These are phyloP conservation scores for Herpomyces periplanetae DNA, from an alignment of 2,329 filamentous ascomycete genomes.

Conservation along the genomic window DNA sequence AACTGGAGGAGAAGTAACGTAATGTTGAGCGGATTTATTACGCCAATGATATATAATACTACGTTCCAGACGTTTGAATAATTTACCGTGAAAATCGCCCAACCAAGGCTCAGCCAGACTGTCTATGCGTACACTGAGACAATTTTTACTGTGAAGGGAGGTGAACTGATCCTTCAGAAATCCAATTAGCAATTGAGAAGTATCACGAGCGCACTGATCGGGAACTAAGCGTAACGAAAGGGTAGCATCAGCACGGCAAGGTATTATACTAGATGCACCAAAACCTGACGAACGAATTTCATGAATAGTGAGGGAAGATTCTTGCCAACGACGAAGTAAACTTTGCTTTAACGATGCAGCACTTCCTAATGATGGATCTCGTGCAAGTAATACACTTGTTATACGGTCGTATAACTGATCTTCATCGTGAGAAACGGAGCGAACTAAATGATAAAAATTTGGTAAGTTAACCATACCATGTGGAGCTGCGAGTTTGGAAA, in stretches of 20 bases:
- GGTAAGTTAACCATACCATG: slow-evolving; percentile 51
- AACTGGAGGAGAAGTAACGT: too few species aligned
- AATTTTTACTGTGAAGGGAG: slow-evolving; percentile 37
- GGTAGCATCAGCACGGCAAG: slow-evolving; percentile 47
- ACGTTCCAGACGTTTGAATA: slow-evolving; percentile 53
- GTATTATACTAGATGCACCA: slow-evolving; percentile 56
- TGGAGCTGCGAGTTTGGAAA: slow-evolving; percentile 40
- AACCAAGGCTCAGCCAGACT: slow-evolving; percentile 89
- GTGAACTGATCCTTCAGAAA: slow-evolving; percentile 33
- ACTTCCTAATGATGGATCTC: slow-evolving; percentile 21
- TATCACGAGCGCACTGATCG: slow-evolving; percentile 47
- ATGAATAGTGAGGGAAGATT: slow-evolving; percentile 75
- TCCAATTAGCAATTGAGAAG: slow-evolving; percentile 22
- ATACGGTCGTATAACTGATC: slow-evolving; percentile 51
- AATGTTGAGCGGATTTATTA: too few species aligned
- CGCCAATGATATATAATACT: slow-evolving; percentile 61
- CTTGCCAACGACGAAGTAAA: slow-evolving; percentile 73
- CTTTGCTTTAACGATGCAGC: slow-evolving; percentile 35
- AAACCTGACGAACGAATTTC: slow-evolving; percentile 68
- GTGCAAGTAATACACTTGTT: slow-evolving; percentile 27
- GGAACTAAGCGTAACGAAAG: slow-evolving; percentile 72
- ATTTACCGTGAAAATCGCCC: slow-evolving; percentile 54
- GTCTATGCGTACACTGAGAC: slow-evolving; percentile 41
- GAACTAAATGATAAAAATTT: slow-evolving; percentile 50
- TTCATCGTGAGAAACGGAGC: slow-evolving; percentile 32